A percentile compares a stretch with the other conserved stretches of the same genome.
These are phyloP conservation scores for Sonneratia alba DNA, from an alignment of 345 rosid species.

Conservation along the genomic window DNA sequence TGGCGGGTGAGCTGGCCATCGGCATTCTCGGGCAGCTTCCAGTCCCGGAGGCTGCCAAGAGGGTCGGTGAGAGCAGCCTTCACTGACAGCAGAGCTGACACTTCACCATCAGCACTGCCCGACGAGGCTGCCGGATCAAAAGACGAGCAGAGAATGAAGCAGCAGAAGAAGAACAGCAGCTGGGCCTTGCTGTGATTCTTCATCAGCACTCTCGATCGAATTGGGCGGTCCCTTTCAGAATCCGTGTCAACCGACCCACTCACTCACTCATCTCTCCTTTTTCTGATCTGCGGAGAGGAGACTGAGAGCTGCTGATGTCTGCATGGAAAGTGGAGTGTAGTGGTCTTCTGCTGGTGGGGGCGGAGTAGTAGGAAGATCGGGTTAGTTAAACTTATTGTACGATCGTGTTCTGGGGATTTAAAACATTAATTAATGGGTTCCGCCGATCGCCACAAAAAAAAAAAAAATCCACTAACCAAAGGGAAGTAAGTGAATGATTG, in stretches of 20 bases:
- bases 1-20: constrained; percentile 15
- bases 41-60: constrained; percentile 45
- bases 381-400: too few species aligned
- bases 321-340: not conserved
- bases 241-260: not conserved
- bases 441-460: too few species aligned
- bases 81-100: constrained; percentile 41
- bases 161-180: constrained; percentile 28
- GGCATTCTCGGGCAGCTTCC: constrained; percentile 37
- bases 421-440: too few species aligned
- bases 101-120: constrained; percentile 21
- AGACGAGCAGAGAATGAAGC: constrained; percentile 27
- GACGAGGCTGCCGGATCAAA: constrained; percentile 26
- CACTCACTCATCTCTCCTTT: not conserved
- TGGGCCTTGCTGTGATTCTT: constrained; percentile 20
- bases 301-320: too few species aligned
- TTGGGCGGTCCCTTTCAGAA: constrained; percentile 6
- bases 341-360: not conserved
- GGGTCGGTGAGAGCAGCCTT: constrained; percentile 60
- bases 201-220: not conserved
- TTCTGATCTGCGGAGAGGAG: not conserved
- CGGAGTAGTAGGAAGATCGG: too few species aligned
- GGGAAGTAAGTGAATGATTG: not conserved
- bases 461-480: too few species aligned
- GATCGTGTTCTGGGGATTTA: too few species aligned